Evolutionary conservation across 2,329 filamentous ascomycete genomes (phyloP).

Genomic region (Chalaropsis ovoidea): DNA sequence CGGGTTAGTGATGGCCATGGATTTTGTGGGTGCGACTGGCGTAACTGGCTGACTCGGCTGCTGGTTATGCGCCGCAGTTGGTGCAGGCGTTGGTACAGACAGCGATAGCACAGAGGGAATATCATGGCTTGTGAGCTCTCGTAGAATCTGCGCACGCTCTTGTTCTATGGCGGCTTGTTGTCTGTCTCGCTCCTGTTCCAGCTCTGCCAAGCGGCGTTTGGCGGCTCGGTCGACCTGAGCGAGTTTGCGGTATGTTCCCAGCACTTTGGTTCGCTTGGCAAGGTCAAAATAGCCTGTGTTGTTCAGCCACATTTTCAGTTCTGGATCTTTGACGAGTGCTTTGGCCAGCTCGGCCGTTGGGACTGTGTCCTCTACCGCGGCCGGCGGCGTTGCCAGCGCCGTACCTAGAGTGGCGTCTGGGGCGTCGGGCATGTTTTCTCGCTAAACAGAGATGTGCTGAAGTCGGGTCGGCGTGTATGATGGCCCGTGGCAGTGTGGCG

Average conservation of each 20-base stretch:
- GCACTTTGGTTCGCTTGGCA: conserved; percentile 25
- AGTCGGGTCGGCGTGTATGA: too few species aligned
- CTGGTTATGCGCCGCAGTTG: neutral
- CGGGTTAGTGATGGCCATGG: too few species aligned
- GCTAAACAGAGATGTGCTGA: neutral
- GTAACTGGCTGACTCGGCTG: conserved; percentile 1
- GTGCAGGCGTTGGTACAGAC: neutral
- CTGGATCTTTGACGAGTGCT: conserved; percentile 21
- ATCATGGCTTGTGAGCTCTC: conserved; percentile 25
- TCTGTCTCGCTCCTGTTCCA: conserved; percentile 23
- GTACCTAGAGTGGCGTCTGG: neutral
- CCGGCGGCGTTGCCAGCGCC: neutral
- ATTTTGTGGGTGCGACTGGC: neutral
- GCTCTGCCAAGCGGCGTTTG: conserved; percentile 26
- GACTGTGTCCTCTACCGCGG: neutral
- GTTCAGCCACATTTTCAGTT: conserved; percentile 29
- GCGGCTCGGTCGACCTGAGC: conserved; percentile 27
- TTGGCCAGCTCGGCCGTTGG: neutral
- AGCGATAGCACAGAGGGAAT: neutral
- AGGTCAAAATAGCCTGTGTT: conserved; percentile 29
- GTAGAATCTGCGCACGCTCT: conserved; percentile 27
- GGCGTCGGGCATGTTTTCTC: neutral
- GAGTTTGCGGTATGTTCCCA: conserved; percentile 26
- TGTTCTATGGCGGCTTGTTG: conserved; percentile 26
- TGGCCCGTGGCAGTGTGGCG: too few species aligned